Base-by-base conservation (phyloP, 2,329 filamentous ascomycete species). In the Microsporum audouinii region DNA sequence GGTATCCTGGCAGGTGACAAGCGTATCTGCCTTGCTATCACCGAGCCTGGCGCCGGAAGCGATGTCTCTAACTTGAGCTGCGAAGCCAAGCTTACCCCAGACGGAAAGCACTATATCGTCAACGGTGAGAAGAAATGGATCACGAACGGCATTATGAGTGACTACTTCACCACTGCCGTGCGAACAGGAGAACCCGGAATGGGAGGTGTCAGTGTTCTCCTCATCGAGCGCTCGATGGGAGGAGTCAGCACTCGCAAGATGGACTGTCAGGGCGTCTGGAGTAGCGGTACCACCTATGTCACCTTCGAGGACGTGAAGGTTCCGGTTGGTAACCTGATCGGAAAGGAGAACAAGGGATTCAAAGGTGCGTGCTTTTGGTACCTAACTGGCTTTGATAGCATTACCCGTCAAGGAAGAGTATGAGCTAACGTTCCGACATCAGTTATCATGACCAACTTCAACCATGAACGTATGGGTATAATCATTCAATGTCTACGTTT, bases 41-140 rank as follows among this genome's bases (percentile, higher is more conserved):
- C 94, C 0, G 94, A 99, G 78, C 94, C 88, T 63, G 92, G 97
- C 77, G 94, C 91, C 10, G 94, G 94, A 51, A 90, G 86, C 66
- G 94, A 99, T 72, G 94, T 99, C 7, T 94, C 94, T 63, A 97
- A 96, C 77, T 74, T 99, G 67, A 94, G 87, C 12, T 97, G 92
- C 75, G 91, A 97, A 80, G 94, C 94, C 31, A 96, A 96, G 81
- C 82, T 97, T 62, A 89, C 84, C 65, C 88, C 94, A 68, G 94
- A 99, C 70, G 94, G 94, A 71, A 97, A 97, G 81, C 90, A 97
- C 79, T 99, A 95, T 77, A 97, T 97, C 68, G 94, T 99, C 77
- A 99, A 97, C 71, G 94, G 94, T 60, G 92, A 96, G 84, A 97
- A 99, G 88, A 99, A 99, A 79, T 97, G 94, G 92, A 97, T 97